Evolutionary conservation across 352 stramenopile genomes (phyloP).

Genomic region (Halophytophthora batemanensis): DNA sequence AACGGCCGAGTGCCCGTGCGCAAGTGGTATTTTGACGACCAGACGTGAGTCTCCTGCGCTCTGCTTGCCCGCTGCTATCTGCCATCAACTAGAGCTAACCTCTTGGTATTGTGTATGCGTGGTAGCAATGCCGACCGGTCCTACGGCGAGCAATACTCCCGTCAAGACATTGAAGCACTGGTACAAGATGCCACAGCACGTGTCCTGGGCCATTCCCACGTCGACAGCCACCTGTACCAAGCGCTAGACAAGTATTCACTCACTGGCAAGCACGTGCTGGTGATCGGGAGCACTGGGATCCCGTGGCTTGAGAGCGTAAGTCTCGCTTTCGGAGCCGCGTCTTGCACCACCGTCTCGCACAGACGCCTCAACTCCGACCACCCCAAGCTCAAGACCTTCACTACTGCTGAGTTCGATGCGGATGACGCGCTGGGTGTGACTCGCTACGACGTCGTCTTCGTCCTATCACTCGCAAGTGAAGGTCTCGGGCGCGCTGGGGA

Average conservation of each 20-base stretch:
- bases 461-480: slow-evolving; percentile 62
- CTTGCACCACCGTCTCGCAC: slow-evolving; percentile 36
- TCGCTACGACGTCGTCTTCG: slow-evolving; percentile 33
- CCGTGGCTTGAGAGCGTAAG: slow-evolving; percentile 42
- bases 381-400: slow-evolving; percentile 29
- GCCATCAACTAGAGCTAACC: background rate
- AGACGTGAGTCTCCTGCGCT: slow-evolving; percentile 16
- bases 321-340: slow-evolving; percentile 27
- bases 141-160: slow-evolving; percentile 20
- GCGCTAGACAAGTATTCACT: slow-evolving; percentile 28
- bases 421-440: slow-evolving; percentile 4
- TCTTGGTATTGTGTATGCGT: background rate
- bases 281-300: slow-evolving; percentile 30
- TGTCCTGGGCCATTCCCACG: slow-evolving; percentile 25
- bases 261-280: slow-evolving; percentile 31
- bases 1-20: slow-evolving; percentile 26
- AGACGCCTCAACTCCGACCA: slow-evolving; percentile 35
- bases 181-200: slow-evolving; percentile 11
- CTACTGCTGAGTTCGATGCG: slow-evolving; percentile 26
- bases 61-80: background rate
- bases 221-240: slow-evolving; percentile 21
- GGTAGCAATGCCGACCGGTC: slow-evolving; percentile 19
- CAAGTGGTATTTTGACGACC: slow-evolving; percentile 48
- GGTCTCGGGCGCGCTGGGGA: slow-evolving; percentile 72
- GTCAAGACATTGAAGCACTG: slow-evolving; percentile 24